Base-by-base conservation (phyloP, 2,329 filamentous ascomycete genomes). In the Epichloe aotearoae region DNA sequence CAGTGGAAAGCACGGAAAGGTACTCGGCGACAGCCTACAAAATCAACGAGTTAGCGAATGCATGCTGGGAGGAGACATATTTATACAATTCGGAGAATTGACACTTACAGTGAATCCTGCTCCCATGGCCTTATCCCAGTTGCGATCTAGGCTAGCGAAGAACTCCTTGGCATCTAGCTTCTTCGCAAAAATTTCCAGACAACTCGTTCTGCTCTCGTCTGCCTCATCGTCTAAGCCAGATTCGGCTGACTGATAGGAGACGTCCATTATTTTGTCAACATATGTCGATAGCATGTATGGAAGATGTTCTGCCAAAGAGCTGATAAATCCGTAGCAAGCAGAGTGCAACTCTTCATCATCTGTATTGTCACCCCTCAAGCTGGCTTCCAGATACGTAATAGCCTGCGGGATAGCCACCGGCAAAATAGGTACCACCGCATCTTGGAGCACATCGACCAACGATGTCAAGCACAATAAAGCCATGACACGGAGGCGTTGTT, bases 401-500 rank as follows among this genome's bases (percentile, higher is more conserved):
- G 84, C 78, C 55, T 79, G 83, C 1, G 84, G 81, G 40, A 96
- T 78, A 0, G 88, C 82, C 23, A 75, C 74, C 1, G 91, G 88
- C 19, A 97, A 72, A 0, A 96, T 75, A 0, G 89, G 86, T 19
- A 97, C 84, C 53, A 95, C 85, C 12, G 84, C 84, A 56, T 95
- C 88, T 52, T 86, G 84, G 39, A 97, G 73, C 8, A 95, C 88
- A 58, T 95, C 88, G 4, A 95, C 83, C 59, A 95, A 80, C 1
- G 89, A 95, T 3, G 91, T 85, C 52, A 98, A 76, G 62, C 89
- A 96, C 46, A 96, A 72, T 44, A 96, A 71, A n/a, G 88, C 87
- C 73, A 94, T 86, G 53, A 91, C 77, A 40, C 84, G 83, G 46
- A 96, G 77, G 26, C 80, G 79, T 56, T 77, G 73, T 59, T 95